Evolutionary conservation across 2,329 filamentous ascomycete species (phyloP), one percentile per base, ranked within the genome.

Genomic region (Pseudocercospora pini-densiflorae): DNA sequence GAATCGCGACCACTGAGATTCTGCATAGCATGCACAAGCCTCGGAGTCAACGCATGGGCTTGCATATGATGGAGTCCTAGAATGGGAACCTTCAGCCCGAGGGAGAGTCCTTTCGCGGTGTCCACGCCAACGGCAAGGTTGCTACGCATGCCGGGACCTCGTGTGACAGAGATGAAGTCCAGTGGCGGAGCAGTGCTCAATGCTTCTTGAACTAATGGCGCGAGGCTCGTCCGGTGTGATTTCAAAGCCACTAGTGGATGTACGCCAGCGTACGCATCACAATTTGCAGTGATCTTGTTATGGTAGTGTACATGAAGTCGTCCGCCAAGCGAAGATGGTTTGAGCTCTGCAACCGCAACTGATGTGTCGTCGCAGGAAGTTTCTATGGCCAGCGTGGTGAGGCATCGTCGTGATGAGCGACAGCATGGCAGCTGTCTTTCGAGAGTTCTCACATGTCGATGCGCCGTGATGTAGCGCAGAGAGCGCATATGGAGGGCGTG

Each of bases 21-120:
- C 14, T 65, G 31, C 71, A 66, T 66, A n/a, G 71, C 69, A 23
- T 45, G 54, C 9, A 73, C 89, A 49, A 99, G 86, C 9, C 93
- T 86, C 16, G 94, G 92, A 19, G 95, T 98, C 68, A 99, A 81
- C 19, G 95, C 91, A 79, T 99, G 95, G 10, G 94, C 95, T 78
- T 97, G 94, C 95, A 99, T 98, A 79, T 99, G 95, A 78, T 99
- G 92, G 0, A 97, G 92, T 0, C 89, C 95, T 0, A 98, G 78
- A 33, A 98, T 82, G 2, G 94, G 94, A 43, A 93, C 86, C 70
- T 89, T 86, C 92, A 92, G 97, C 43, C 92, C 93, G 21, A 92
- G 84, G 0, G 94, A 89, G 21, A 98, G 85, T 0, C 93, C 95
- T 79, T 98, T 98, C 19, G 93, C 95, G 23, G 89, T 90, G 75